Evolutionary conservation across 2,329 filamentous ascomycete species (phyloP), one percentile per base, ranked within the genome.

Genomic region (Fusarium siculi): DNA sequence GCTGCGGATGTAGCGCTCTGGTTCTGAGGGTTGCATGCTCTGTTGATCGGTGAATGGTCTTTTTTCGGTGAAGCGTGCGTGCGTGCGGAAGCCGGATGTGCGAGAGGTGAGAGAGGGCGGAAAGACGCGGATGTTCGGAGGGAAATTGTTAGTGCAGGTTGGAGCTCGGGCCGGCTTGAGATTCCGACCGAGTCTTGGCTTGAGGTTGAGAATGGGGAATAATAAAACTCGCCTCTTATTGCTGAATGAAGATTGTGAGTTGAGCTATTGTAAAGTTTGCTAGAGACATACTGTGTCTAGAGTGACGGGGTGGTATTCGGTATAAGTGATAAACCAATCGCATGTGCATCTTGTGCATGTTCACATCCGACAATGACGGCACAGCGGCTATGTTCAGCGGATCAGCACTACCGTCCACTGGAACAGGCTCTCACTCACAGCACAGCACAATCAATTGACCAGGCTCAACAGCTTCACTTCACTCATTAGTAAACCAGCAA

Each of bases 1-100:
- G 62, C 79, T 82, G 62, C 82, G 82, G 68, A 83, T 79, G 72
- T 79, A 80, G 40, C 71, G 76, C 46, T 76, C 75, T 66, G 66
- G 60, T 59, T 72, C 73, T 50, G 70, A 44, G 30, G 52, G 49
- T 61, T 74, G 64, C 75, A 77, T 77, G 28, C 46, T 46, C 10
- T 18, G 10, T 7, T 44, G n/a, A 44, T 28, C 25, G 18, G 25
- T 28, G 43, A 10, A 19, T 25, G 5, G 43, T 19, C 8, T 8
- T 25, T 23, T 11, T 19, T 57, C 56, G 60, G 61, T 73, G 69
- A 67, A 70, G 68, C 37, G 55, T 47, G 49, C 42, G 59, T 46
- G 40, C 56, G 59, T 46, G 43, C 56, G 58, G 64, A 70, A 68
- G 21, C 34, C 70, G 74, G 74, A 76, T 73, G 61, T 30, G 23